Conservation (phyloP, 2,329 filamentous ascomycete species). For the Pseudofabraea citricarpa region DNA sequence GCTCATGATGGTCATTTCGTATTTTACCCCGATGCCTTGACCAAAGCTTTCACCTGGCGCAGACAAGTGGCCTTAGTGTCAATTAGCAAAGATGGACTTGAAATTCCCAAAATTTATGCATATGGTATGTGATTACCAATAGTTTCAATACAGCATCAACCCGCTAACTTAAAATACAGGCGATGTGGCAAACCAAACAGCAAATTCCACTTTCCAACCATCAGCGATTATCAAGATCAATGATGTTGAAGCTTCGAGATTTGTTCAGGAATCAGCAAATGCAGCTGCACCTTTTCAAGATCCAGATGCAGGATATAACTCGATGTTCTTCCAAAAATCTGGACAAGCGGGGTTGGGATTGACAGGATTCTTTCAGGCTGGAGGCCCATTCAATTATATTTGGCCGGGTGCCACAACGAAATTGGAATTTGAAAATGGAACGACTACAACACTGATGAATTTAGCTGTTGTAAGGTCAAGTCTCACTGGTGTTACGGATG, state of each 20-base stretch:
- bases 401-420: conserved; percentile 30
- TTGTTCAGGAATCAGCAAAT: conserved; percentile 38
- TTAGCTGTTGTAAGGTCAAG: conserved; percentile 25
- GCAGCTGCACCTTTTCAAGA: conserved; percentile 27
- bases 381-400: conserved; percentile 27
- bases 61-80: conserved; percentile 48
- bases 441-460: conserved; percentile 23
- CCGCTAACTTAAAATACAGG: no score
- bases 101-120: conserved; percentile 51
- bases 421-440: conserved; percentile 31
- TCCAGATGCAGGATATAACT: conserved; percentile 31
- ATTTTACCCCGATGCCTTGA: conserved; percentile 44
- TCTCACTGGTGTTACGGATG: conserved; percentile 14
- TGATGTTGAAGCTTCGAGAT: conserved; percentile 41
- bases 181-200: no score
- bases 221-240: conserved; percentile 49
- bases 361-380: conserved; percentile 28
- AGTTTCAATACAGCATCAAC: no score
- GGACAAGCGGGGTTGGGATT: conserved; percentile 4
- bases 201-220: conserved; percentile 32
- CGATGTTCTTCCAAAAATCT: conserved; percentile 28
- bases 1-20: conserved; percentile 11
- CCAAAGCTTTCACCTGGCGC: conserved; percentile 42
- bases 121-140: no score
- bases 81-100: conserved; percentile 51